Evolutionary conservation across 495 filamentous ascomycete genomes (phyloP), one percentile per base, ranked within the genome.

Genomic region (Neurospora tetraspora): DNA sequence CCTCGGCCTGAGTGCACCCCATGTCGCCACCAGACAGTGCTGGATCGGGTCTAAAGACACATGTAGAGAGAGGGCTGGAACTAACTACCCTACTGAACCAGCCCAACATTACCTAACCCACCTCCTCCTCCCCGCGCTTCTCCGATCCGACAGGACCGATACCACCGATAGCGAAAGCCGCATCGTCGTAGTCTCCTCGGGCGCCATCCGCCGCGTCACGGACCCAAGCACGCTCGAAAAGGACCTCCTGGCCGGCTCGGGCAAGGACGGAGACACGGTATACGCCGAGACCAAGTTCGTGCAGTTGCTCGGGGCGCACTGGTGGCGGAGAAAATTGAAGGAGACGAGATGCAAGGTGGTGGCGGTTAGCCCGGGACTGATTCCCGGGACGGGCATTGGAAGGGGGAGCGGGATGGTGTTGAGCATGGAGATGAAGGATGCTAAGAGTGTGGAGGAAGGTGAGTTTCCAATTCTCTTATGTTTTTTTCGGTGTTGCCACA

Each of bases 51-150:
- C 10, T 39, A 39, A 12, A 39, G 39, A 39, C 39, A 12, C 39
- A 14, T 40, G 39, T 43, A n/a, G 6, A n/a, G 1, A n/a, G 6
- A 9, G 1, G 18, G 18, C 42, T 7, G 18, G 18, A 43, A n/a
- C 42, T 43, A n/a, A 14, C 39, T 39, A 39, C 10, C 5, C 39
- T 5, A 39, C 11, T 11, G 39, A 9, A 43, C 5, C 39, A 85
- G 83, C 83, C n/a, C 83, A 85, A 34, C 83, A 85, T 73, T 84
- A 84, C 69, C 81, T 85, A 9, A 69, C 77, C 11, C 82, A 85
- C 43, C 69, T 84, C 10, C 76, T 85, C 27, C 75, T 61, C 2
- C 53, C 53, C 7, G 53, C 53, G 53, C 53, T 61, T 61, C 23
- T 61, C 53, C 53, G 27, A 61, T 61, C 53, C 11, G 47, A 59